Conservation (phyloP, 2,329 filamentous ascomycete genomes). For the Diaporthe australafricana region DNA sequence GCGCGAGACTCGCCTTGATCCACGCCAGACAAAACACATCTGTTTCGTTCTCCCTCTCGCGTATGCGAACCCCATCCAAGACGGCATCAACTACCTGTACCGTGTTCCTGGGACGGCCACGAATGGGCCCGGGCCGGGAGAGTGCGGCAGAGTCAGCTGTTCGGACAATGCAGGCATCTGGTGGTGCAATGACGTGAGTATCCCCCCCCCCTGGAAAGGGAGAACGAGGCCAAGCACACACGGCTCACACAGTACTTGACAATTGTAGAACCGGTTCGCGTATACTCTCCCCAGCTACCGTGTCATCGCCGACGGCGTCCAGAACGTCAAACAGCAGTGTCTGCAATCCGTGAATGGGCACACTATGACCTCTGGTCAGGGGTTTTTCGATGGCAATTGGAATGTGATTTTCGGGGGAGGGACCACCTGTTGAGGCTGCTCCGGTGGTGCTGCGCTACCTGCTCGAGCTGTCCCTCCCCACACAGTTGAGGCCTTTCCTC, state of each 20-base stretch:
- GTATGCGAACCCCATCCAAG: background rate
- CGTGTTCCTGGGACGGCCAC: background rate
- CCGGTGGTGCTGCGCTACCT: background rate
- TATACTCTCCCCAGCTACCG: background rate
- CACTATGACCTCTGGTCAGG: conserved; percentile 1
- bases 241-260: background rate
- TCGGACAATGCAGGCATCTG: background rate
- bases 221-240: too few relatives aligned
- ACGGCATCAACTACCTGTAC: background rate
- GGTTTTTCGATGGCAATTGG: conserved; percentile 19
- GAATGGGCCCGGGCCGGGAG: conserved; percentile 10
- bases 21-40: background rate
- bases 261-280: background rate
- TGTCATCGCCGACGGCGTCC: background rate
- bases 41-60: background rate
- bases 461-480: background rate
- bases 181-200: conserved; percentile 23
- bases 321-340: background rate
- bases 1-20: background rate
- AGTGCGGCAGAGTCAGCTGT: conserved; percentile 8
- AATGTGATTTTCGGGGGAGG: conserved; percentile 8
- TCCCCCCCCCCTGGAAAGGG: background rate
- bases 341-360: background rate
- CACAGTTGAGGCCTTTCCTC: background rate
- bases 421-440: background rate